Percentiles rank a stretch among this genome's conserved stretches.
Conservation (phyloP, 805 yeast genomes). For the Komagataella mondaviorum region DNA sequence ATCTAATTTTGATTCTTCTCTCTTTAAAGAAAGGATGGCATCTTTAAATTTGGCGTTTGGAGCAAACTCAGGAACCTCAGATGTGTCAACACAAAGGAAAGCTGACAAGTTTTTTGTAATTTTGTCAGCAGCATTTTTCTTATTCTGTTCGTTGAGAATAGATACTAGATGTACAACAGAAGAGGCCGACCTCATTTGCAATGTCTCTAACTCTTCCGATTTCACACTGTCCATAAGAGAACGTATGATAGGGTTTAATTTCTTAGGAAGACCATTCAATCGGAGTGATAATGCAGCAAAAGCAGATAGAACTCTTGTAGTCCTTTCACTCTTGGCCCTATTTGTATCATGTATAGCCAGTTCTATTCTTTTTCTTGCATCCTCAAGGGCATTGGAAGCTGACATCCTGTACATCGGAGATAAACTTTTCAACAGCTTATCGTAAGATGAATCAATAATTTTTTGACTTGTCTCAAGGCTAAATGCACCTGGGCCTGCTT, state of each 20-base stretch:
- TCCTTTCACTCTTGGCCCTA: conserved; percentile 33
- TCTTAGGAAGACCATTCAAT: conserved; percentile 62
- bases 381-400: conserved; percentile 62
- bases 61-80: conserved; percentile 87
- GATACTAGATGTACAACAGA: conserved; percentile 53
- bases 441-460: conserved; percentile 47
- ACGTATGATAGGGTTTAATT: conserved; percentile 78
- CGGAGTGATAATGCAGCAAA: conserved; percentile 64
- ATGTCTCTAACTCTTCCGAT: conserved; percentile 45
- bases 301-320: conserved; percentile 52
- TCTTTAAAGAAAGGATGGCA: conserved; percentile 57
- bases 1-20: conserved; percentile 59
- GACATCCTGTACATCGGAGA: conserved; percentile 59
- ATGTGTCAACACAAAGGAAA: conserved; percentile 86
- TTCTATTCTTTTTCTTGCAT: conserved; percentile 55
- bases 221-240: conserved; percentile 89
- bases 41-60: conserved; percentile 43
- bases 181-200: conserved; percentile 61
- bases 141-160: conserved; percentile 42
- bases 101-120: conserved; percentile 85
- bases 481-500: conserved; percentile 91
- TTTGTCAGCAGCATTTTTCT: conserved; percentile 72
- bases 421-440: conserved; percentile 47
- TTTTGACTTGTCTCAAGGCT: conserved; percentile 65
- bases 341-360: conserved; percentile 60